Conservation (phyloP, 495 filamentous ascomycete species). For the Podospora pseudoanserina region DNA sequence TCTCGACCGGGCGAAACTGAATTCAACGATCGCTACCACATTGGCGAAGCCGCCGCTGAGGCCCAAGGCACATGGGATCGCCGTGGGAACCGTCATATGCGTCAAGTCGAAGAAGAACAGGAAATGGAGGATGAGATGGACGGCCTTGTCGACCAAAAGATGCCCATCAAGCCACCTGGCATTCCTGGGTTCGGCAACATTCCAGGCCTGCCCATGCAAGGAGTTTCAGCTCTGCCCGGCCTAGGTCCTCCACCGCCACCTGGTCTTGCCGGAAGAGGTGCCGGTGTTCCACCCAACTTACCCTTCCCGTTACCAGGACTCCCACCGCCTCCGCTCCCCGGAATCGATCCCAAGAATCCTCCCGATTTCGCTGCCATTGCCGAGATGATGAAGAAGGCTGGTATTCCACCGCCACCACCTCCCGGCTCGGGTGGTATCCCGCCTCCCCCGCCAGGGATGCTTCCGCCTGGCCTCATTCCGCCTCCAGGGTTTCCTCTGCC, state of each 20-base stretch:
- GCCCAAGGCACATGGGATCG: constrained; percentile 89
- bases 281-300: constrained; percentile 41
- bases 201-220: constrained; percentile 45
- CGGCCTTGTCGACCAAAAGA: constrained; percentile 90
- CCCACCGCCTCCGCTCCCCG: constrained; percentile 44
- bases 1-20: constrained; percentile 76
- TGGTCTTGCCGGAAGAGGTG: constrained; percentile 19
- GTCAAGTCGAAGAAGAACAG: constrained; percentile 87
- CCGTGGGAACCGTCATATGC: constrained; percentile 69
- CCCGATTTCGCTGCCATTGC: constrained; percentile 67
- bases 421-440: constrained; percentile 27
- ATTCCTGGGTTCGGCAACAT: constrained; percentile 47
- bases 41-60: constrained; percentile 89
- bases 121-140: constrained; percentile 91
- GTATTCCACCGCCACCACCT: constrained; percentile 47
- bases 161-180: constrained; percentile 50
- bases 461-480: constrained; percentile 52
- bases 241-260: constrained; percentile 34
- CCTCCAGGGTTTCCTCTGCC: constrained; percentile 38
- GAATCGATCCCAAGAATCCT: constrained; percentile 54
- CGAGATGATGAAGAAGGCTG: constrained; percentile 57
- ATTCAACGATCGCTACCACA: constrained; percentile 87
- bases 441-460: constrained; percentile 41
- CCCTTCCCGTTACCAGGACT: constrained; percentile 38
- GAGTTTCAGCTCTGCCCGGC: constrained; percentile 19